These are phyloP conservation scores for Ceratocystis eucalypticola DNA, from an alignment of 2,329 filamentous ascomycete genomes.

Conservation along the genomic window DNA sequence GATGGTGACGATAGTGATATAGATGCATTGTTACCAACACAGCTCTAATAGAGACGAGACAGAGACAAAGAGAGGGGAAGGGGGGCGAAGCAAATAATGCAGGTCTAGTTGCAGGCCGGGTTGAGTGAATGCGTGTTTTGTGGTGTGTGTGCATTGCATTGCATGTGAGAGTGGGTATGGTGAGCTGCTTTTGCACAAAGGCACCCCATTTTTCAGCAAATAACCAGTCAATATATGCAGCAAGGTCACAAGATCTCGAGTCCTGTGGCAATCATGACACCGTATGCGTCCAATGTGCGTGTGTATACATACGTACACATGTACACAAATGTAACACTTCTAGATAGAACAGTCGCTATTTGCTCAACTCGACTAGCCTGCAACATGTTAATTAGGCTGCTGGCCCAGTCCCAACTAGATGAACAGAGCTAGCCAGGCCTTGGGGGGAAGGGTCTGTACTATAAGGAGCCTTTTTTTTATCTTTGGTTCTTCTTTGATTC, in stretches of 20 bases:
- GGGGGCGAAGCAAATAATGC: neutral
- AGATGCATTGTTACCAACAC: neutral
- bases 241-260: neutral
- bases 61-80: neutral
- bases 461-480: no score
- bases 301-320: neutral
- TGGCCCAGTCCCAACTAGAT: no score
- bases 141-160: neutral
- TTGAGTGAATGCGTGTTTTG: neutral
- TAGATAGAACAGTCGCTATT: neutral
- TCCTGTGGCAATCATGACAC: neutral
- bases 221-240: neutral
- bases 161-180: neutral
- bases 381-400: no score
- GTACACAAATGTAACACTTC: neutral
- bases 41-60: no score
- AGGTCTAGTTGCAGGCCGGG: no score
- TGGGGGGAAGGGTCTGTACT: no score
- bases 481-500: no score
- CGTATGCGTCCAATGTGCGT: neutral
- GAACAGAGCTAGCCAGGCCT: no score
- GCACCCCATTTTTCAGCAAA: neutral
- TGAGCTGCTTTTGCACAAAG: neutral
- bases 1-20: constrained; percentile 1
- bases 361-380: no score